Evolutionary conservation across 192 early-diverging fungal genomes (phyloP).

Genomic region (Backusella psychrophila): DNA sequence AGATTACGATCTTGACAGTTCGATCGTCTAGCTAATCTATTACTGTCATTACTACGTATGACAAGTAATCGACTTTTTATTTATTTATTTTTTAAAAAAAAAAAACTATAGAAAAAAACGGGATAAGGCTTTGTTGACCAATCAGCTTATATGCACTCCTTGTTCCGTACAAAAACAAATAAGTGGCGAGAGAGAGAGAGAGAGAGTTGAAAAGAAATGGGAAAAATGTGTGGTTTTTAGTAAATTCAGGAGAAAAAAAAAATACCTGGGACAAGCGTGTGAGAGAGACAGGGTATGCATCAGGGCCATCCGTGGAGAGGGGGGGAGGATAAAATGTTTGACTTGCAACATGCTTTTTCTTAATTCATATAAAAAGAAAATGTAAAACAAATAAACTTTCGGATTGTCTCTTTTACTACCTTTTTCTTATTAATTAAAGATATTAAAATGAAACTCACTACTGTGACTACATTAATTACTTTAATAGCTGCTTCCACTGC

Average conservation of each 20-base stretch:
- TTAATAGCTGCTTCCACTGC: background rate
- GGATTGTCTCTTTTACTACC: background rate
- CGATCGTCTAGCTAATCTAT: background rate
- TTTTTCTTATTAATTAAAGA: background rate
- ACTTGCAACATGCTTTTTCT: background rate
- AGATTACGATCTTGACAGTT: background rate
- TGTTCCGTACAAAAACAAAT: background rate
- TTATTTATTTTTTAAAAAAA: background rate
- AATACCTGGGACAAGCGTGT: background rate
- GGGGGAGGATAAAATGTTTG: background rate
- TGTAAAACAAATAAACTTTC: constrained; percentile 2
- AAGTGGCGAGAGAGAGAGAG: background rate
- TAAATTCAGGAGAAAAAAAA: background rate
- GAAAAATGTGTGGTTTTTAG: constrained; percentile 2
- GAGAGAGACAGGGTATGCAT: background rate
- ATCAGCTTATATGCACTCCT: background rate
- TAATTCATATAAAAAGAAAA: constrained; percentile 6
- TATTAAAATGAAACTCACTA: constrained; percentile 11
- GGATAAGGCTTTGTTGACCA: background rate
- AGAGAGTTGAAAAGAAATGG: background rate
- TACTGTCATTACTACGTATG: background rate
- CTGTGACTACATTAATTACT: background rate
- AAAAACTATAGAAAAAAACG: background rate
- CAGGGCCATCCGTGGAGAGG: background rate
- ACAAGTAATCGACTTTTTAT: background rate